Evolutionary conservation across 129 eudicot genomes (phyloP).

Genomic region (Logfia minima): DNA sequence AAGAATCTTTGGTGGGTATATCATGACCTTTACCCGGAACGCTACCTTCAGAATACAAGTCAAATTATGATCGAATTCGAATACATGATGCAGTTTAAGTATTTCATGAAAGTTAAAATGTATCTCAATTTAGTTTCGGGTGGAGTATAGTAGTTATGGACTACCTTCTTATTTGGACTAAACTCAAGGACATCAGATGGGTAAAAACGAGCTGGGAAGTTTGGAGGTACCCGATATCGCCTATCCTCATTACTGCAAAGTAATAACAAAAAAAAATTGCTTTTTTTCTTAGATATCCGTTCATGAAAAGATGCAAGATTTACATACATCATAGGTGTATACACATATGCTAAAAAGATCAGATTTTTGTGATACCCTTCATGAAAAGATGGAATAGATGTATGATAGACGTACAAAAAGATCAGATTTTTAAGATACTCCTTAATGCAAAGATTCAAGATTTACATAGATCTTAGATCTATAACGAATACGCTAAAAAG

Average conservation of each 20-base stretch:
- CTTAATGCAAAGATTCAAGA: conserved; percentile 12
- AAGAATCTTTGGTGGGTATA: conserved; percentile 34
- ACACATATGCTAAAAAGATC: neutral
- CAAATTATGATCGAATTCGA: neutral
- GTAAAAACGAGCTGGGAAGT: conserved; percentile 74
- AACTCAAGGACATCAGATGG: conserved; percentile 81
- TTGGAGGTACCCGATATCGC: conserved; percentile 74
- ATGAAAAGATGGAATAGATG: neutral
- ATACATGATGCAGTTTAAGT: neutral
- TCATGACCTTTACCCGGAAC: conserved; percentile 82
- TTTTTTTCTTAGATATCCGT: neutral
- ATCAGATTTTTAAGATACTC: neutral
- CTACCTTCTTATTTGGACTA: conserved; percentile 76
- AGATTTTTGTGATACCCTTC: too few relatives aligned
- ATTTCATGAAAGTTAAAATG: conserved; percentile 8
- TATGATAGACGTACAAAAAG: neutral
- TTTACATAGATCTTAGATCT: neutral
- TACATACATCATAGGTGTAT: neutral
- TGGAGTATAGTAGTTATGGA: neutral
- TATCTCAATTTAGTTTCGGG: neutral
- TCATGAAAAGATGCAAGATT: neutral
- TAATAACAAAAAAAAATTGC: neutral
- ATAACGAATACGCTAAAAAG: neutral
- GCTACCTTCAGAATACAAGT: conserved; percentile 50
- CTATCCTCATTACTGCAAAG: conserved; percentile 70